Evolutionary conservation across 495 filamentous ascomycete genomes (phyloP), one percentile per base, ranked within the genome.

Genomic region (Podospora appendiculata): DNA sequence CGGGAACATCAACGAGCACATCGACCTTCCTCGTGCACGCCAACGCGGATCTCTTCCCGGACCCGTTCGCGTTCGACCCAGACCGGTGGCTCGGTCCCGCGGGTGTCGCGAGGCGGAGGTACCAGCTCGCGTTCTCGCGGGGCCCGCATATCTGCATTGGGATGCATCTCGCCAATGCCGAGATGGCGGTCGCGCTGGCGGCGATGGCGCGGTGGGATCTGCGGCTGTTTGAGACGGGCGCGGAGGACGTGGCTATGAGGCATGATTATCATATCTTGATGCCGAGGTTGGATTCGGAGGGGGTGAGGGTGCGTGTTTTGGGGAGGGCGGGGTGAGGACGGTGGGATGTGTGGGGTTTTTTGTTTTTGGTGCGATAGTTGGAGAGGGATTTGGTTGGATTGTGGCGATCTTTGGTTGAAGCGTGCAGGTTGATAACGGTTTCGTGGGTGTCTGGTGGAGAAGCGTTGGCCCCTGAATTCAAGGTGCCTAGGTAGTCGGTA

Each of bases 51-150:
- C 1, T 44, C 9, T 44, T 44, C 16, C 41, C 41, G 1, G 41
- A 44, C 8, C 75, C 41, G n/a, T 44, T 12, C 13, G 8, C 3
- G 17, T 44, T 44, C 8, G 41, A 44, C 8, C 41, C 41, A 3
- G 3, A 1, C 2, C 1, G 41, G 16, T 44, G 41, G 41, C 4
- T 44, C 2, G 41, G 17, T 2, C 13, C 13, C 4, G 16, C 13
- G 2, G 16, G 9, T 17, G 1, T 44, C 2, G 17, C n/a, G 17
- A 44, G 41, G 41, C 3, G 17, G 41, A 44, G 17, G 41, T 9
- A 10, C 17, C 10, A 14, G 41, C 16, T 44, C 4, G 41, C 41
- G 12, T 44, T 44, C 17, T 14, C 9, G 13, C 10, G 41, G 13
- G 41, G 41, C 41, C 41, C 41, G 41, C 41, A 17, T 14, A 17